These are phyloP conservation scores for Tuber borchii DNA, from an alignment of 495 filamentous ascomycete species.

Conservation along the genomic window DNA sequence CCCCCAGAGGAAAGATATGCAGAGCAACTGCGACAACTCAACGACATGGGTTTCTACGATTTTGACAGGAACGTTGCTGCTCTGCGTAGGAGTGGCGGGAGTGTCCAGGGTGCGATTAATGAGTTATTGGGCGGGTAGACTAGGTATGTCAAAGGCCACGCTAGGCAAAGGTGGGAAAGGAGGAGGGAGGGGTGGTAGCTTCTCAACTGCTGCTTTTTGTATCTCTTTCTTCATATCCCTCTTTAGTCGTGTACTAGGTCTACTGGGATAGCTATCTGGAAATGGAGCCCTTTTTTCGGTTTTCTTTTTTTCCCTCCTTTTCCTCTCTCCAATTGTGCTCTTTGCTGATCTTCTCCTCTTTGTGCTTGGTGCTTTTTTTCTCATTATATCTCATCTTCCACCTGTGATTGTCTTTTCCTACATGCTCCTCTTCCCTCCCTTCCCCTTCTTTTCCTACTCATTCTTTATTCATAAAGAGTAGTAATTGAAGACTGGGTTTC, in stretches of 20 bases:
- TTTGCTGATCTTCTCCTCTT: not conserved
- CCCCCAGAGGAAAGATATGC: slow-evolving; percentile 92
- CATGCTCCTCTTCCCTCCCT: not conserved
- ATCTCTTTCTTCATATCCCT: not conserved
- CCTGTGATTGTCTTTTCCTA: not conserved
- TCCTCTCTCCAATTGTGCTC: not conserved
- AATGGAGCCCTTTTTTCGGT: not conserved
- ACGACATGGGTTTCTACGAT: slow-evolving; percentile 98
- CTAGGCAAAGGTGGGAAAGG: not conserved
- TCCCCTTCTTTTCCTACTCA: not conserved
- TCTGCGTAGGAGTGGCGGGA: slow-evolving; percentile 80
- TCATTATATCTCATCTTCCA: not conserved
- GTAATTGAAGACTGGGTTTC: not conserved
- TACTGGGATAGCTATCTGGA: not conserved
- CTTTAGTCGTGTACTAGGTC: not conserved
- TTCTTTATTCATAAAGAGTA: not conserved
- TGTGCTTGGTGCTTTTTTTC: not conserved
- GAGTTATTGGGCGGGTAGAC: slow-evolving; percentile 53
- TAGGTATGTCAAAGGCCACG: not conserved
- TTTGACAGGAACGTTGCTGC: slow-evolving; percentile 90
- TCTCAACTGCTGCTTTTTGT: not conserved
- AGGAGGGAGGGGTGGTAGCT: not conserved
- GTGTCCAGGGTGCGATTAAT: slow-evolving; percentile 91
- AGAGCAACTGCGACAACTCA: slow-evolving; percentile 82
- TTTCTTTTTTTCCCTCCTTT: not conserved